Base-by-base conservation (phyloP, 2,329 filamentous ascomycete genomes). In the Diaporthe citrichinensis region DNA sequence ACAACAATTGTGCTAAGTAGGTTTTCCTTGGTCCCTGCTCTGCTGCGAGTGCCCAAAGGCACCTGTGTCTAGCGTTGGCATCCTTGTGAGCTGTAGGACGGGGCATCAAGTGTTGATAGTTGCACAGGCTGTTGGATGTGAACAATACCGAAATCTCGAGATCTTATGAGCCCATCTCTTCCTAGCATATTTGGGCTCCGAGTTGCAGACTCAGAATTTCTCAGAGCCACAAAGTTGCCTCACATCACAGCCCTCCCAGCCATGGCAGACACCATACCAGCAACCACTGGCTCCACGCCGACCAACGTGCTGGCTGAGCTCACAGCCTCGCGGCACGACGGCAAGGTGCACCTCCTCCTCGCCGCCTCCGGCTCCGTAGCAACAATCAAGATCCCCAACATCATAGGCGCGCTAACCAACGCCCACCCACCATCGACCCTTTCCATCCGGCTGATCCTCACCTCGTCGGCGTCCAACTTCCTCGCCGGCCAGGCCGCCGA, bases 381-480 rank as follows among this genome's bases (percentile, higher is more conserved):
- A 20, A 95, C 94, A 9, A 98, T 98, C 81, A 98, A 98, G 82
- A 86, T 95, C 3, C 92, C 92, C 2, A 86, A 90, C 53, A 94
- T 96, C 78, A 87, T 93, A 76, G 80, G 85, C 25, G 88, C 91
- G 2, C 88, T 96, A 5, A 72, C 74, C 15, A 87, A 84, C 23
- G 59, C 78, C 57, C 79, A 81, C 59, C 88, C 79, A 80, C 82
- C 78, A 81, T 46, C 49, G 1, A 89, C 85, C 65, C 87, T 98
- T 74, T 95, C 94, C 14, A 95, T 98, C 82, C 94, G 95, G n/a
- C 86, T 98, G 72, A 86, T 98, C 76, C 88, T 98, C 76, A 98
- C 95, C 4, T 84, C 90, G 44, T 92, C 93, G 1, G 94, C 96
- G 0, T 85, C 89, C 34, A 88, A 92, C 41, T 98, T 98, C 83